Base-by-base conservation (phyloP, 148 eudicot species). In the Dianthus caryophyllus region DNA sequence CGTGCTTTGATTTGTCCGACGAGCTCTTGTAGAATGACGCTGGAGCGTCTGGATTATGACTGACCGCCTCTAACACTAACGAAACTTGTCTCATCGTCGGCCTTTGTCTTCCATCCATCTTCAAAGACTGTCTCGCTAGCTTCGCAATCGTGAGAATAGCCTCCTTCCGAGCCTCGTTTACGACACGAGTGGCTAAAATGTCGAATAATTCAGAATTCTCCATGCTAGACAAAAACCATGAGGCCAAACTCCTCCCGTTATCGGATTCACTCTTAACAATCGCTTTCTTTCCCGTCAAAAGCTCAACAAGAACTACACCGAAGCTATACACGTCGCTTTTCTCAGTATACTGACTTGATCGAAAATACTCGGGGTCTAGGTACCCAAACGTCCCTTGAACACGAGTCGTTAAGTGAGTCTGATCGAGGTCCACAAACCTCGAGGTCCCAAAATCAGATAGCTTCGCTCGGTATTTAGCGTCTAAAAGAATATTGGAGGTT, bases 381-480 rank as follows among this genome's bases (percentile, higher is more conserved):
- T 75, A 75, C 21, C 79, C 79, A 43, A 76, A 70, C 15, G 75
- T 76, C 8, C 75, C 79, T 59, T 75, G 71, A 47, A 76, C 70
- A 13, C 53, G 53, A 9, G 79, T 76, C 14, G 70, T 76, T 68
- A 71, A 47, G 50, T 76, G 79, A 61, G 76, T 76, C 67, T 71
- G 68, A 43, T 71, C 69, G 22, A 61, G 29, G 22, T 48, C 39
- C 36, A 76, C 30, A 9, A 70, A 57, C 24, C 75, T 65, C 49
- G 78, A 75, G 2, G 64, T 75, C 21, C 78, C 78, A 69, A 75
- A 75, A 65, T 70, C 79, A 1, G 75, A 66, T 2, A 76, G 16
- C 51, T 76, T 76, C 20, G 75, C 71, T 59, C 54, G 65, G 17
- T 65, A 76, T 36, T 71, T 71, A 7, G 69, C 67, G 33, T 76